Conservation (phyloP, 208 protist species). For the Crithidia acanthocephali region DNA sequence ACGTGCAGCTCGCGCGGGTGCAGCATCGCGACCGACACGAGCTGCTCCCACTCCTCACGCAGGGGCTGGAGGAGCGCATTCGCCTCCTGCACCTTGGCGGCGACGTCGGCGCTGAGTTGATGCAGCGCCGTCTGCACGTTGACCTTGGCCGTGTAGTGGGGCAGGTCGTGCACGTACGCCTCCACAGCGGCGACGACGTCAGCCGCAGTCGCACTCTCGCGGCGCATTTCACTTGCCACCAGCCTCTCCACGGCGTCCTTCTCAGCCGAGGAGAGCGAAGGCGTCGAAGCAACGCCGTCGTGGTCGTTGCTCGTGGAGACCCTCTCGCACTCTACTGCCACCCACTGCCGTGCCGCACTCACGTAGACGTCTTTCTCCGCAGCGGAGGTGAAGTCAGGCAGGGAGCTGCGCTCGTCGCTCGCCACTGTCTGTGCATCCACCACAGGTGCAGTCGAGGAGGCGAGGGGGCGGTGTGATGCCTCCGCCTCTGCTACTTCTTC, state of each 20-base stretch:
- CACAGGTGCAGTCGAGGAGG: background rate
- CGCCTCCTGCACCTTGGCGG: slow-evolving; percentile 27
- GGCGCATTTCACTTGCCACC: background rate
- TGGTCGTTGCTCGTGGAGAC: background rate
- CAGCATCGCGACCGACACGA: slow-evolving; percentile 31
- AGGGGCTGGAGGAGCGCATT: slow-evolving; percentile 26
- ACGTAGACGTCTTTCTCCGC: slow-evolving; percentile 10
- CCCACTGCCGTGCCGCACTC: slow-evolving; percentile 24
- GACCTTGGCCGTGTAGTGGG: slow-evolving; percentile 22
- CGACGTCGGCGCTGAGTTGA: slow-evolving; percentile 28
- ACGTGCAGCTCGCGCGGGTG: slow-evolving; percentile 23
- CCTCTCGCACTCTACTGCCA: slow-evolving; percentile 32
- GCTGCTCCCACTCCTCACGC: slow-evolving; percentile 32
- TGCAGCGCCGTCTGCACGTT: slow-evolving; percentile 34
- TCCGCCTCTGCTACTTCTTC: background rate
- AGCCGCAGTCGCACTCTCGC: background rate
- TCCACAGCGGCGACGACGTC: background rate
- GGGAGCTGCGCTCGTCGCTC: background rate
- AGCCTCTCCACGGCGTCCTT: slow-evolving; percentile 18
- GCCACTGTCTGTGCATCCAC: background rate
- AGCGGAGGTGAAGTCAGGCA: background rate
- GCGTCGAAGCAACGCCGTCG: background rate
- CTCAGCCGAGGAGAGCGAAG: slow-evolving; percentile 7
- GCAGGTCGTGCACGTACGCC: slow-evolving; percentile 10
- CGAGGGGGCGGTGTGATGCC: background rate